These are phyloP conservation scores for Annona squamosa DNA, from an alignment of 164 flowering plant species.

Conservation along the genomic window DNA sequence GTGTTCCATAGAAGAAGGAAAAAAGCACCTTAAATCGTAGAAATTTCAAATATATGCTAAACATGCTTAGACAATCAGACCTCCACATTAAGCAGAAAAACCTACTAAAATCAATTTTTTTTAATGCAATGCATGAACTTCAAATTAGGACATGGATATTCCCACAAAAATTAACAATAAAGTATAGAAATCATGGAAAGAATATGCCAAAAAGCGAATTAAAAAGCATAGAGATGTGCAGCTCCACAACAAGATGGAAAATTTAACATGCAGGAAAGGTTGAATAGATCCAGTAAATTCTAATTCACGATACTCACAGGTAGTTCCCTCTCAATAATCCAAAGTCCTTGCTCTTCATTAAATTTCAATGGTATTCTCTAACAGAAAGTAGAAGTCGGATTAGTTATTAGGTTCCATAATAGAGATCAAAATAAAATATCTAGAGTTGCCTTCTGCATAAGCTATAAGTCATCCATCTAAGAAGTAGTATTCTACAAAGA, in stretches of 20 bases:
- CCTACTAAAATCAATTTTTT: too few relatives aligned
- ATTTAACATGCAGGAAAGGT: not conserved
- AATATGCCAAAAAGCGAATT: not conserved
- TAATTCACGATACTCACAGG: slow-evolving; percentile 41
- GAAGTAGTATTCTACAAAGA: too few relatives aligned
- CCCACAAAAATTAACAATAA: not conserved
- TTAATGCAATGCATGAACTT: too few relatives aligned
- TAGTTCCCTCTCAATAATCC: slow-evolving; percentile 73
- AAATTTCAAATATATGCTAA: too few relatives aligned
- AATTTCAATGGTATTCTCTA: slow-evolving; percentile 62
- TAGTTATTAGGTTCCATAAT: not conserved
- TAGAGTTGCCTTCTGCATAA: not conserved
- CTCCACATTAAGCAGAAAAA: too few relatives aligned
- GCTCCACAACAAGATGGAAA: not conserved
- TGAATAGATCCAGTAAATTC: not conserved
- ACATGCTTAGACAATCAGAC: too few relatives aligned
- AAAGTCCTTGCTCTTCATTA: slow-evolving; percentile 40
- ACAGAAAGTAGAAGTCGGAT: slow-evolving; percentile 2
- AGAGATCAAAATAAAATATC: not conserved
- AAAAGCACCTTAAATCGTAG: too few relatives aligned
- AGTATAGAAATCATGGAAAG: not conserved
- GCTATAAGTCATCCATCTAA: not conserved
- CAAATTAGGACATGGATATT: too few relatives aligned
- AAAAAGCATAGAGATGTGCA: not conserved
- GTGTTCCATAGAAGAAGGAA: too few relatives aligned